Conservation (phyloP, 306 rosid species). For the Boehmeria nivea region DNA sequence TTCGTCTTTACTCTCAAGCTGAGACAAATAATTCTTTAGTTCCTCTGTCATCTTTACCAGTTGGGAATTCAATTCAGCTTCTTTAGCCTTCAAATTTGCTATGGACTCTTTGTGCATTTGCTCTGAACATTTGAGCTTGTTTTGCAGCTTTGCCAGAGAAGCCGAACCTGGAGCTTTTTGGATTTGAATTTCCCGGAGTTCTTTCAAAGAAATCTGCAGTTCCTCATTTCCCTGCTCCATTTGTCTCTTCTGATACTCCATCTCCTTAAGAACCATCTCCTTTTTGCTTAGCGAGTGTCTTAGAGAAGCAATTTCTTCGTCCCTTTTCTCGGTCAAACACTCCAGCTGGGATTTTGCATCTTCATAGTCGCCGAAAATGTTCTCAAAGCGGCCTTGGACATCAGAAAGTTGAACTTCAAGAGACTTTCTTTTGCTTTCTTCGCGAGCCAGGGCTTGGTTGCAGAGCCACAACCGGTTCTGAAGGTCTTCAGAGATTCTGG, state of each 20-base stretch:
- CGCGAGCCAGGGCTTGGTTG: slow-evolving; percentile 66
- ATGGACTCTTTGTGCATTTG: slow-evolving; percentile 44
- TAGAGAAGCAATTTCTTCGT: slow-evolving; percentile 53
- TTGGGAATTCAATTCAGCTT: slow-evolving; percentile 47
- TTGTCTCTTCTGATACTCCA: slow-evolving; percentile 41
- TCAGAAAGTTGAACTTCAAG: slow-evolving; percentile 63
- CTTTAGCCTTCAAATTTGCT: slow-evolving; percentile 46
- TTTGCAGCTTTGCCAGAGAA: slow-evolving; percentile 57
- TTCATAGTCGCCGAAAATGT: slow-evolving; percentile 31
- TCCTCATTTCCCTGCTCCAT: slow-evolving; percentile 70
- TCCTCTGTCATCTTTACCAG: slow-evolving; percentile 27
- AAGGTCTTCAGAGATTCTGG: slow-evolving; percentile 51
- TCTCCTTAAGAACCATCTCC: slow-evolving; percentile 53
- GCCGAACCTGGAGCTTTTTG: slow-evolving; percentile 58
- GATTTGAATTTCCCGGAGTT: slow-evolving; percentile 76
- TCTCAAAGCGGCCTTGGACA: slow-evolving; percentile 30
- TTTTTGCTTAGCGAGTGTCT: slow-evolving; percentile 51
- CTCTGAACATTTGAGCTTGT: slow-evolving; percentile 53
- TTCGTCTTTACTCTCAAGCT: slow-evolving; percentile 16
- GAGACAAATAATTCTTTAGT: slow-evolving; percentile 2
- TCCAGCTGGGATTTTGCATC: slow-evolving; percentile 40
- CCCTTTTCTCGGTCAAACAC: slow-evolving; percentile 37
- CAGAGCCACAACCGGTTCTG: slow-evolving; percentile 40
- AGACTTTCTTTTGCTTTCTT: slow-evolving; percentile 60
- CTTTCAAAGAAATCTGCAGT: slow-evolving; percentile 40